Evolutionary conservation across 208 protist genomes (phyloP).

Genomic region (Porcisia deanei): DNA sequence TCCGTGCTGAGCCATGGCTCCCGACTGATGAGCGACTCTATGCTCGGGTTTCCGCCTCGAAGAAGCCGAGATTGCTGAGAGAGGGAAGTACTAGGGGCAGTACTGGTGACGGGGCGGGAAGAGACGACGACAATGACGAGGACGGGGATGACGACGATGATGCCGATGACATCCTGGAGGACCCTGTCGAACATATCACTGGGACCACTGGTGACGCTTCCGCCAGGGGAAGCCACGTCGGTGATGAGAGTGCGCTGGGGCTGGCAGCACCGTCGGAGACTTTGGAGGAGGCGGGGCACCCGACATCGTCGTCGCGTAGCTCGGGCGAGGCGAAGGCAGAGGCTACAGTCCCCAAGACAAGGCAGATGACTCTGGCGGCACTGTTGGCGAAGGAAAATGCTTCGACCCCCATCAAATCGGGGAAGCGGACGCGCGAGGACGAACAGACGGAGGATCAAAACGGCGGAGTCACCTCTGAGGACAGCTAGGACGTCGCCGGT

Average conservation of each 20-base stretch:
- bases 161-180: slow-evolving; percentile 6
- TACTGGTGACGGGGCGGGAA: slow-evolving; percentile 2
- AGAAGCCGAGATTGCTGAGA: slow-evolving; percentile 12
- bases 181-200: background rate
- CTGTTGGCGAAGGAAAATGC: slow-evolving; percentile 13
- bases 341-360: slow-evolving; percentile 1
- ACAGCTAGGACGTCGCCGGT: background rate
- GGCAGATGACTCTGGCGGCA: slow-evolving; percentile 26
- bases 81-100: background rate
- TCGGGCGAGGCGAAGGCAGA: slow-evolving; percentile 28
- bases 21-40: slow-evolving; percentile 80
- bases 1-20: slow-evolving; percentile 58
- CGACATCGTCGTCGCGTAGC: background rate
- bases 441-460: slow-evolving; percentile 21
- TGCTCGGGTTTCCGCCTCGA: slow-evolving; percentile 10
- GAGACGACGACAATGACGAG: slow-evolving; percentile 13
- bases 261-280: slow-evolving; percentile 1
- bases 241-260: background rate
- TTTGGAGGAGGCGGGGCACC: background rate
- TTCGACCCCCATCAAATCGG: background rate
- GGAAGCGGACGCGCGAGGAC: slow-evolving; percentile 24
- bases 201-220: background rate
- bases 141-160: slow-evolving; percentile 4
- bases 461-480: background rate
- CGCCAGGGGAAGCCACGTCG: background rate